Conservation (phyloP, 441 rosid genomes). For the Kokia cookei region DNA sequence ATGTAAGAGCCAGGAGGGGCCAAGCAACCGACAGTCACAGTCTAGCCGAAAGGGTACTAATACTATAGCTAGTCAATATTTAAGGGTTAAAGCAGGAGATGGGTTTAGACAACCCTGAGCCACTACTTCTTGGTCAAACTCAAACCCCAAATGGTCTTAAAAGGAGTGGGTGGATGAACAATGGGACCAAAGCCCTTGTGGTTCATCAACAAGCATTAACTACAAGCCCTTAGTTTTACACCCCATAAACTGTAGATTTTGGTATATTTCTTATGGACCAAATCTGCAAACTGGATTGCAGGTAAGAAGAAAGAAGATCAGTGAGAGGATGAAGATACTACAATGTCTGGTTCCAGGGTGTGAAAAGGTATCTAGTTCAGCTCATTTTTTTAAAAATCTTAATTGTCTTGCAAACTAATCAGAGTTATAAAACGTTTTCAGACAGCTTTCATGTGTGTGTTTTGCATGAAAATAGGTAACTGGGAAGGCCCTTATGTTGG, state of each 20-base stretch:
- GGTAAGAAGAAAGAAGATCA: conserved; percentile 59
- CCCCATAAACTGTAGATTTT: background rate
- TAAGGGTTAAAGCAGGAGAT: background rate
- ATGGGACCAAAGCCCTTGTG: background rate
- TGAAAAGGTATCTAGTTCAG: conserved; percentile 34
- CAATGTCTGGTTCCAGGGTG: conserved; percentile 62
- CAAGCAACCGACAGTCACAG: conserved; percentile 48
- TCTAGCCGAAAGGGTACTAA: conserved; percentile 37
- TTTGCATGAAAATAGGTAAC: conserved; percentile 33
- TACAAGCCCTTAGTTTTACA: background rate
- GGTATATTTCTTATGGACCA: background rate
- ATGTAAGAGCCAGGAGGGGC: conserved; percentile 47
- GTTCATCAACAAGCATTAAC: background rate
- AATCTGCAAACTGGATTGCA: conserved; percentile 7
- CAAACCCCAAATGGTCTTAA: no score
- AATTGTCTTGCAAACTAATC: background rate
- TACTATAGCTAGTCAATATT: background rate
- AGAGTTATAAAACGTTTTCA: background rate
- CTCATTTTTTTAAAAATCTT: background rate
- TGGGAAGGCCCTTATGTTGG: conserved; percentile 36
- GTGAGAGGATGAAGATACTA: conserved; percentile 41
- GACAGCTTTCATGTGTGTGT: conserved; percentile 22
- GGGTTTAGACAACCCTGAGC: no score
- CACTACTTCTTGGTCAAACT: no score
- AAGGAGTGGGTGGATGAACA: no score